Conservation (phyloP, 441 rosid species). For the Pelargonium fulgidum region DNA sequence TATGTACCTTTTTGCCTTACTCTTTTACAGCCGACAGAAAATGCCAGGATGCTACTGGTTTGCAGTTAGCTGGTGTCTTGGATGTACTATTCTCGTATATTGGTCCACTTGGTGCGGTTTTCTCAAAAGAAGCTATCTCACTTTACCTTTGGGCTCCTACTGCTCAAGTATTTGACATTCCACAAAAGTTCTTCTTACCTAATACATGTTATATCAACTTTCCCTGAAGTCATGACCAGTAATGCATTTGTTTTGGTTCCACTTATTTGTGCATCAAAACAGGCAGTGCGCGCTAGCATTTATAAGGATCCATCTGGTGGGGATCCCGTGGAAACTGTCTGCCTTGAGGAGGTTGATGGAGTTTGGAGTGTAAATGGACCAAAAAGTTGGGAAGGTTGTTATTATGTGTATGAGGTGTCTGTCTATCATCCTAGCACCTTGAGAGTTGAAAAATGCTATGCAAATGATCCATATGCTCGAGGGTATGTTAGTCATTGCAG, state of each 20-base stretch:
- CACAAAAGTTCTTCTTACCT: background rate
- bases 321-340: conserved; percentile 47
- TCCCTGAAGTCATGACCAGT: conserved; percentile 8
- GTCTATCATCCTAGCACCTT: conserved; percentile 83
- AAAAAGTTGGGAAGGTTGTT: conserved; percentile 79
- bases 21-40: conserved; percentile 50
- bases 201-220: conserved; percentile 12
- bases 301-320: conserved; percentile 40
- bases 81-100: conserved; percentile 77
- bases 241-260: conserved; percentile 15
- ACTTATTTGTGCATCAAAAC: conserved; percentile 29
- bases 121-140: conserved; percentile 45
- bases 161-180: conserved; percentile 56
- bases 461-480: conserved; percentile 94
- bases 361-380: conserved; percentile 73
- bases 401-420: conserved; percentile 68
- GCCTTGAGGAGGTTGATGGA: conserved; percentile 55
- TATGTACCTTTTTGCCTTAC: conserved; percentile 14
- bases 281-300: conserved; percentile 59
- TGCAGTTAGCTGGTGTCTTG: conserved; percentile 81
- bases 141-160: conserved; percentile 97
- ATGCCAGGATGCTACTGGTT: conserved; percentile 54
- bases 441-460: conserved; percentile 65
- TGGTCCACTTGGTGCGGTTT: conserved; percentile 83
- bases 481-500: conserved; percentile 52